A percentile compares a stretch with the other conserved stretches of the same genome.
Conservation (phyloP, 148 eudicot species). For the Spergularia bocconei region DNA sequence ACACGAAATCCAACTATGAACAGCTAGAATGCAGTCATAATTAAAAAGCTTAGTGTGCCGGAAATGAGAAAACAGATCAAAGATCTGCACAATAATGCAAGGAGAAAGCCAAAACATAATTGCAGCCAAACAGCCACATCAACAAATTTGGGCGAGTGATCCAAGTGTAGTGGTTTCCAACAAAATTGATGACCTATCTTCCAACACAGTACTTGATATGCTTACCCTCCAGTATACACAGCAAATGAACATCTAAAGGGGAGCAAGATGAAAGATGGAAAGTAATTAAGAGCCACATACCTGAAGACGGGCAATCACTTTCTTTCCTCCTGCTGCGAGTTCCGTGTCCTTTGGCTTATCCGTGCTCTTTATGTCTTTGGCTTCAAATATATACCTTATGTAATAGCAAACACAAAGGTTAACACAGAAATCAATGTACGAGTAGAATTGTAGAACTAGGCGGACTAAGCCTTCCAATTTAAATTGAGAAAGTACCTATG, state of each 20-base stretch:
- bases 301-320: constrained; percentile 78
- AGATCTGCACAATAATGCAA: neutral
- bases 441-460: neutral
- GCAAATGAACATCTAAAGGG: neutral
- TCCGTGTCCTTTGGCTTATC: constrained; percentile 44
- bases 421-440: constrained; percentile 7
- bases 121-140: constrained; percentile 3
- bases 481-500: constrained; percentile 54
- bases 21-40: neutral
- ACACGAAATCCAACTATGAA: neutral
- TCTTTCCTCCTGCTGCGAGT: constrained; percentile 38
- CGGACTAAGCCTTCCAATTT: neutral
- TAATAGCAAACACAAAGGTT: constrained; percentile 14
- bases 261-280: neutral
- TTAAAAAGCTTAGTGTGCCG: neutral
- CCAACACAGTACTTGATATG: neutral
- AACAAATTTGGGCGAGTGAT: neutral
- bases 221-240: neutral
- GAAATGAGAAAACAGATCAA: neutral
- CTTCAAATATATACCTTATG: constrained; percentile 75
- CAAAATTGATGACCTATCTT: neutral
- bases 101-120: neutral
- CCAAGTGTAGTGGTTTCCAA: neutral
- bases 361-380: constrained; percentile 56
- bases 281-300: constrained; percentile 29